phyloP scores from a whole-genome alignment of 2,329 filamentous ascomycete genomes.

The Leptographium wingfieldii region DNA sequence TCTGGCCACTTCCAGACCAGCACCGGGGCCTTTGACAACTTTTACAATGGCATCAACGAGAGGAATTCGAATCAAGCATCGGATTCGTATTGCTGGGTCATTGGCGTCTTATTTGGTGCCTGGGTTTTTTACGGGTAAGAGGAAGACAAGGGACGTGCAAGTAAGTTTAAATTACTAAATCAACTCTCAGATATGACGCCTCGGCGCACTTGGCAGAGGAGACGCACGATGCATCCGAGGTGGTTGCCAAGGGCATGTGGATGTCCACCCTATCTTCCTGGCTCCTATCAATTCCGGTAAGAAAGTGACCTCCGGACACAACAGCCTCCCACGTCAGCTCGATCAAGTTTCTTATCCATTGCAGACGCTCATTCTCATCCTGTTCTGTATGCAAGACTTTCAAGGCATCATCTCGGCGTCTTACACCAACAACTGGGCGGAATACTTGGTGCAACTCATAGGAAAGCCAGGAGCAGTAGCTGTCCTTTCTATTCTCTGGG shows the following conservation, averaged over 20 bases:
- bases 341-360: no score
- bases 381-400: slow-evolving; percentile 28
- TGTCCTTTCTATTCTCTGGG: slow-evolving; percentile 23
- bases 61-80: slow-evolving; percentile 20
- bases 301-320: no score
- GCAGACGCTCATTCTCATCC: slow-evolving; percentile 22
- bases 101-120: slow-evolving; percentile 22
- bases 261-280: slow-evolving; percentile 22
- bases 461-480: slow-evolving; percentile 22
- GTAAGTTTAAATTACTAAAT: not conserved
- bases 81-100: slow-evolving; percentile 24
- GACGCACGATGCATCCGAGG: slow-evolving; percentile 21
- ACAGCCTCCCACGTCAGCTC: no score
- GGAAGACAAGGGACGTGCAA: not conserved
- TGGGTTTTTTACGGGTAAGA: slow-evolving; percentile 21
- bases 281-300: slow-evolving; percentile 22
- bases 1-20: slow-evolving; percentile 21
- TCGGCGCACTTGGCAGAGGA: slow-evolving; percentile 25
- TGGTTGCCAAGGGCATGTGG: slow-evolving; percentile 27
- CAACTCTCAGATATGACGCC: slow-evolving; percentile 17
- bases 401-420: slow-evolving; percentile 21
- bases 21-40: slow-evolving; percentile 20
- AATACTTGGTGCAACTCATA: slow-evolving; percentile 24
- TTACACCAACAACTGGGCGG: slow-evolving; percentile 27
- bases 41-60: slow-evolving; percentile 26